Base-by-base conservation (phyloP, 495 filamentous ascomycete species). In the Lasiosphaeria hispida region DNA sequence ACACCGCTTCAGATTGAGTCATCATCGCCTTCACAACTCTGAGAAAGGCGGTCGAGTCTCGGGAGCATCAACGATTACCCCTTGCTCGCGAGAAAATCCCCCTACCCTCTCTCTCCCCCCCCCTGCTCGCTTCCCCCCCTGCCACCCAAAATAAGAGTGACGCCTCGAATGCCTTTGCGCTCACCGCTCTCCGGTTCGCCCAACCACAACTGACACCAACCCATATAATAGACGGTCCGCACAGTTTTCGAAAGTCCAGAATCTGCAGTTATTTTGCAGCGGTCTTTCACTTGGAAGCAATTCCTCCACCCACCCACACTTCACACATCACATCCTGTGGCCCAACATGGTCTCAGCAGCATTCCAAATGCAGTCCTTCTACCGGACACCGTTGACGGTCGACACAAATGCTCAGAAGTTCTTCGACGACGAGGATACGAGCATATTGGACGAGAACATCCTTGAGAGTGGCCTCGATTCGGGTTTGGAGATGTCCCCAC, bases 381-480 rank as follows among this genome's bases (percentile, higher is more conserved):
- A 87, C 72, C 77, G 83, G 78, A 75, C 82, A 65, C 80, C 81
- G 59, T 75, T 86, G 63, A 75, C 83, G 36, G 76, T 88, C 71
- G 84, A 88, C 65, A 80, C 60, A 63, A 73, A 79, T 59, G 69
- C 76, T 55, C 77, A 82, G 49, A 81, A 83, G 62, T 86, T 78
- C 76, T 82, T 87, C 60, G 88, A 92, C 60, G 89, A 92, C 58
- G 89, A 93, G 74, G 88, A 91, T 67, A 82, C 83, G 72, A 87
- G 83, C 69, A 87, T 92, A 71, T 77, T 95, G 61, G 90, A 95
- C 74, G 88, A 93, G 43, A 87, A 88, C 76, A 92, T 92, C 68
- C 82, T 93, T 60, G 90, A 77, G 61, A 80, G 75, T 68, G 74
- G 66, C 62, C 82, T 79, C 67, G 84, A 87, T 67, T 83, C 83